Conservation (phyloP, 345 rosid species). For the Lepidium didymum region DNA sequence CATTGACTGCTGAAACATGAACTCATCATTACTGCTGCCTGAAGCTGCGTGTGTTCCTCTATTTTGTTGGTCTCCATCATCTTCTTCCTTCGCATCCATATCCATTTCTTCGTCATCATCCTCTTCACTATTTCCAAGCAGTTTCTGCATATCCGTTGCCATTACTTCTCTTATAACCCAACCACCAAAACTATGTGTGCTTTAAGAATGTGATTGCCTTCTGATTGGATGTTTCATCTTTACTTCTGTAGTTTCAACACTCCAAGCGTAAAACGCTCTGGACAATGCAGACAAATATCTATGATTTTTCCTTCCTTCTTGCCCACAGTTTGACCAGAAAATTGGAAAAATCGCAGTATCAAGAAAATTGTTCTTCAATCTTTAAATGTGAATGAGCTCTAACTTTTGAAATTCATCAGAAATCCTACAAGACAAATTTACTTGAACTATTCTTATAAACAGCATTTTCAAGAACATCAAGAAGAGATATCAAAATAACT, state of each 20-base stretch:
- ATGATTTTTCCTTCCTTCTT: background rate
- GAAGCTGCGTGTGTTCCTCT: constrained; percentile 44
- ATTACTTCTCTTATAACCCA: constrained; percentile 29
- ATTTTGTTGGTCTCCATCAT: constrained; percentile 46
- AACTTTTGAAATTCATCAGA: background rate
- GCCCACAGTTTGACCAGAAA: constrained; percentile 17
- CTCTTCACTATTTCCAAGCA: constrained; percentile 70
- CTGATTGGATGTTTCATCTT: constrained; percentile 17
- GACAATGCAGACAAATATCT: constrained; percentile 6
- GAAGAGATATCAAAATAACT: background rate
- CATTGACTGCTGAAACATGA: constrained; percentile 53
- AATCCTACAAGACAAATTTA: background rate
- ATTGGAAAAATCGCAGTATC: constrained; percentile 8
- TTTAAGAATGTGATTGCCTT: constrained; percentile 12
- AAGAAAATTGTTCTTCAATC: constrained; percentile 2
- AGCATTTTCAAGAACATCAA: background rate
- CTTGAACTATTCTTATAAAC: background rate
- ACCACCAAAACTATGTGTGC: constrained; percentile 14
- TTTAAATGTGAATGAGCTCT: constrained; percentile 1
- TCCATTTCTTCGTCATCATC: constrained; percentile 93
- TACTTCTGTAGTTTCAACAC: background rate
- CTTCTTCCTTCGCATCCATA: constrained; percentile 89
- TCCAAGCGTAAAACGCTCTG: constrained; percentile 10
- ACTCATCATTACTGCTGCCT: constrained; percentile 46
- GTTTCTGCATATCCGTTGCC: constrained; percentile 82